Evolutionary conservation across 148 eudicot species (phyloP).

Genomic region (Vaccinium macrocarpon): DNA sequence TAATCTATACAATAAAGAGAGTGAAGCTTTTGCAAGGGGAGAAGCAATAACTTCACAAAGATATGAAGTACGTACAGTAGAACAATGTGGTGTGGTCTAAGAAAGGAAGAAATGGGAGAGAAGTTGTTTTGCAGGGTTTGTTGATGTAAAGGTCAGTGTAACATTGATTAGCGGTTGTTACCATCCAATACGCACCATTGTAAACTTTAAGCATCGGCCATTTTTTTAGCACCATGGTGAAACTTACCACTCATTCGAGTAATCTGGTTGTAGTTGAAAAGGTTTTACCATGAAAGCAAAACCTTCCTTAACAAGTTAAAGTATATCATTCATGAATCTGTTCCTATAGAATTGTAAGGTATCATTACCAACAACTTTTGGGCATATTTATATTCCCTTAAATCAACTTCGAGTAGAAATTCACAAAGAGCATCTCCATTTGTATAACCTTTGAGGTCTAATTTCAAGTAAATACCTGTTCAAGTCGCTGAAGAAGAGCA

Average conservation of each 20-base stretch:
- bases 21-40: background rate
- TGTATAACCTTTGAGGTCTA: background rate
- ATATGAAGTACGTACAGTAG: background rate
- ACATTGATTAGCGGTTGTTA: background rate
- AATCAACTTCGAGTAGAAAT: background rate
- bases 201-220: background rate
- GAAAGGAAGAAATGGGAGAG: slow-evolving; percentile 3
- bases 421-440: background rate
- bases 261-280: background rate
- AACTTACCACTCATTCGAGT: background rate
- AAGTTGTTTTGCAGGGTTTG: background rate
- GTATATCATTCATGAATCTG: background rate
- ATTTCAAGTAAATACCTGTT: slow-evolving; percentile 48
- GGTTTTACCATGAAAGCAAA: background rate
- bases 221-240: background rate
- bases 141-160: background rate
- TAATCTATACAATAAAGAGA: background rate
- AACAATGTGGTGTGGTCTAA: background rate
- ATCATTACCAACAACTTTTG: background rate
- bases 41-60: background rate
- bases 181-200: background rate
- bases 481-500: slow-evolving; percentile 87
- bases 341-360: background rate
- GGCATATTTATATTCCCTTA: background rate
- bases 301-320: background rate